These are phyloP conservation scores for Trichophyton benhamiae DNA, from an alignment of 2,329 filamentous ascomycete species.

Conservation along the genomic window DNA sequence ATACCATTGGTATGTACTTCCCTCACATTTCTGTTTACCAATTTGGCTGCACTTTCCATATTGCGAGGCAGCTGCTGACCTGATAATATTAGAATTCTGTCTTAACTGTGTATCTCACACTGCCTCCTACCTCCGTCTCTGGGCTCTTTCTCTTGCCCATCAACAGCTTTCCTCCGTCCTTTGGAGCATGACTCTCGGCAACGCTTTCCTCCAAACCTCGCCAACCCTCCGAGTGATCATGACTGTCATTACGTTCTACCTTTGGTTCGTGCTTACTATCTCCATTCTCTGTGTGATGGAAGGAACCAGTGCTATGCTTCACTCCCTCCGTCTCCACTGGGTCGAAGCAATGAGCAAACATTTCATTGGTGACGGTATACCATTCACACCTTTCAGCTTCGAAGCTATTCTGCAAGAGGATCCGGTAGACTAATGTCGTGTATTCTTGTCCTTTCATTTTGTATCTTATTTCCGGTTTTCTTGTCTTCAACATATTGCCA, in stretches of 20 bases:
- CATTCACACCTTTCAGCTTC: conserved; percentile 85
- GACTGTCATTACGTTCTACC: conserved; percentile 68
- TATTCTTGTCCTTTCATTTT: neutral
- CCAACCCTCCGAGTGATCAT: conserved; percentile 62
- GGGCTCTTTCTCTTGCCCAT: conserved; percentile 92
- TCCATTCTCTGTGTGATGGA: conserved; percentile 86
- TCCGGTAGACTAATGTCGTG: conserved; percentile 30
- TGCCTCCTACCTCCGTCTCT: conserved; percentile 94
- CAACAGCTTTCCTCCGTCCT: conserved; percentile 93
- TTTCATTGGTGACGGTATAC: conserved; percentile 77
- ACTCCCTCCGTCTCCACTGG: conserved; percentile 84
- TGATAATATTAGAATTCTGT: conserved; percentile 63
- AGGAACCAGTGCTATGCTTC: conserved; percentile 89
- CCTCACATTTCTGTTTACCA: neutral
- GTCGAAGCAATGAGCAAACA: conserved; percentile 97
- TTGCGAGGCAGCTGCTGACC: neutral
- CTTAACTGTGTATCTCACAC: conserved; percentile 98
- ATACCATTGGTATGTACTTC: conserved; percentile 71
- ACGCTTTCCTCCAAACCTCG: conserved; percentile 52
- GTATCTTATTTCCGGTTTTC: conserved; percentile 4
- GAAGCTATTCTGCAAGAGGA: conserved; percentile 74
- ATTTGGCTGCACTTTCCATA: neutral
- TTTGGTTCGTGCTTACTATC: conserved; percentile 81
- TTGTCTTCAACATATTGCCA: neutral
- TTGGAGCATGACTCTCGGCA: conserved; percentile 88